phyloP scores from a whole-genome alignment of 768 basidiomycete genomes.

The Crassisporium funariophilum region DNA sequence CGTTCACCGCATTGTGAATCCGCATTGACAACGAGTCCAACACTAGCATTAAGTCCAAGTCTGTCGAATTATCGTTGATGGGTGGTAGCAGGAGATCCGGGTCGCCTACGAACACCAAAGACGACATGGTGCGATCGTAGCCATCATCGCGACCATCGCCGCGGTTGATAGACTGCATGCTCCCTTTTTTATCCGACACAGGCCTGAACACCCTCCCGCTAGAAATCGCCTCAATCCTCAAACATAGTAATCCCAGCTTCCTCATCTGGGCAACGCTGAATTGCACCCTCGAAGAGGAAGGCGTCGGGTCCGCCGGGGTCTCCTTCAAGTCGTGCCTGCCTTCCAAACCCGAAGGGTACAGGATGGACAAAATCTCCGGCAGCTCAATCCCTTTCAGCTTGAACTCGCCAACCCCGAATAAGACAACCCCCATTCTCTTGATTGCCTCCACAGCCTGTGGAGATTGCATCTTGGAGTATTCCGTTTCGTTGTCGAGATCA shows the following conservation, averaged over 20 bases:
- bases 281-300: slow-evolving; percentile 53
- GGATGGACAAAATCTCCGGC: slow-evolving; percentile 81
- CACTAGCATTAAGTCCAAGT: slow-evolving; percentile 71
- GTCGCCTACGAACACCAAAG: slow-evolving; percentile 54
- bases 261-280: slow-evolving; percentile 76
- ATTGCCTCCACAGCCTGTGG: slow-evolving; percentile 73
- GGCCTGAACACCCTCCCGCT: slow-evolving; percentile 61
- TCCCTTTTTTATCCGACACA: slow-evolving; percentile 45
- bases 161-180: slow-evolving; percentile 38
- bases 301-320: slow-evolving; percentile 30
- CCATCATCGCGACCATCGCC: too few species aligned
- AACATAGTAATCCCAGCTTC: slow-evolving; percentile 69
- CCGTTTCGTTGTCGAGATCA: slow-evolving; percentile 57
- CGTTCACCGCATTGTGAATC: slow-evolving; percentile 69
- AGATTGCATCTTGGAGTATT: slow-evolving; percentile 59
- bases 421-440: slow-evolving; percentile 64
- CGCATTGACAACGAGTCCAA: slow-evolving; percentile 76
- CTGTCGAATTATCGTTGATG: slow-evolving; percentile 68
- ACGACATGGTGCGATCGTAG: slow-evolving; percentile 28
- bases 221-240: slow-evolving; percentile 79
- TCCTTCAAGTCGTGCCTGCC: slow-evolving; percentile 67
- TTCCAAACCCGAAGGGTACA: slow-evolving; percentile 77
- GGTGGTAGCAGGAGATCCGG: slow-evolving; percentile 66
- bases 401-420: slow-evolving; percentile 82
- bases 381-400: slow-evolving; percentile 95